Conservation (phyloP, 2,329 filamentous ascomycete genomes). For the Penicillium vulpinum region DNA sequence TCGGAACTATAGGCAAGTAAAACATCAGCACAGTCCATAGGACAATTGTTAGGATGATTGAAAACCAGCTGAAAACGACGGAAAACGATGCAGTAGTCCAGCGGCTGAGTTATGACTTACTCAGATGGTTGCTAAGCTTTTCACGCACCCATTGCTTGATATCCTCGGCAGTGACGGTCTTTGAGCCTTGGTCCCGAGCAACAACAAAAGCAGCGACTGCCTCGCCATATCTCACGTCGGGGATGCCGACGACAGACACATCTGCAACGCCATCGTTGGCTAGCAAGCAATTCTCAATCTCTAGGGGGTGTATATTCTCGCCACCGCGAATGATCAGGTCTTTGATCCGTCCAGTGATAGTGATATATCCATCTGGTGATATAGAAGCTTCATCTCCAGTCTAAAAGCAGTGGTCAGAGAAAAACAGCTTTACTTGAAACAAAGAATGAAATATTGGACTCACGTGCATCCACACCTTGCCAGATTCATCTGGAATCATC, state of each 20-base stretch:
- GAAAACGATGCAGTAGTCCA: neutral
- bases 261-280: constrained; percentile 70
- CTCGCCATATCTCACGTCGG: constrained; percentile 82
- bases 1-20: constrained; percentile 60
- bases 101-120: constrained; percentile 41
- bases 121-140: constrained; percentile 69
- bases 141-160: constrained; percentile 71
- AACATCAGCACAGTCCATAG: neutral
- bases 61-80: neutral
- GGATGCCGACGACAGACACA: constrained; percentile 78
- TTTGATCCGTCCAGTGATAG: constrained; percentile 89
- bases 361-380: constrained; percentile 78
- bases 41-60: neutral
- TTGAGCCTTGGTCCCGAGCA: constrained; percentile 39
- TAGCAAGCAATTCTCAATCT: constrained; percentile 86
- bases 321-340: constrained; percentile 93
- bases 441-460: constrained; percentile 18
- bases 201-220: constrained; percentile 82
- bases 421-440: neutral
- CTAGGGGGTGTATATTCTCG: constrained; percentile 93
- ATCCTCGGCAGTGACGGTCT: constrained; percentile 55
- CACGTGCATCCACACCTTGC: constrained; percentile 74
- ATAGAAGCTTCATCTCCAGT: constrained; percentile 90
- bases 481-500: constrained; percentile 57
- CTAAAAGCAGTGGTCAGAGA: constrained; percentile 39